Evolutionary conservation across 768 basidiomycete genomes (phyloP).

Genomic region (Amanita jacksonii): DNA sequence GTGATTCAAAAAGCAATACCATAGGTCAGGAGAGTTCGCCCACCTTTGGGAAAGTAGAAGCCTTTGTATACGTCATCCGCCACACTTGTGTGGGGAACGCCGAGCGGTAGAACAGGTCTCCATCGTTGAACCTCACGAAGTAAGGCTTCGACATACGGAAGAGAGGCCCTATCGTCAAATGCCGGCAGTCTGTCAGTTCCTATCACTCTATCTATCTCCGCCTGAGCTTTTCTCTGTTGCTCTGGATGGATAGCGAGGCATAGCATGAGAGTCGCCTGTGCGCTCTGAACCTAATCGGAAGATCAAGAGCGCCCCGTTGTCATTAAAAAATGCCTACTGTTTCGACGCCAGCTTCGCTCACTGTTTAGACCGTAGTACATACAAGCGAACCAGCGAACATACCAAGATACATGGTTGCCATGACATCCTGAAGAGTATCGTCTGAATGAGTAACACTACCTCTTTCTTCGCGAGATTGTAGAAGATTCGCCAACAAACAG

Average conservation of each 20-base stretch:
- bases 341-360: too few species aligned
- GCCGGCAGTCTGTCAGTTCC: constrained; percentile 7
- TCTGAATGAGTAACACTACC: too few species aligned
- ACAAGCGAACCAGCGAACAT: not conserved
- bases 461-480: too few species aligned
- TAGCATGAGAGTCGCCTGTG: constrained; percentile 3
- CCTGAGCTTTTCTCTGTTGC: constrained; percentile 7
- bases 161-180: not conserved
- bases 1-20: too few species aligned
- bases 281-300: too few species aligned
- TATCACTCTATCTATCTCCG: constrained; percentile 9
- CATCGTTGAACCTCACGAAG: constrained; percentile 4
- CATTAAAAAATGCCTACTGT: too few species aligned
- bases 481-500: not conserved
- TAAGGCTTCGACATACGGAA: constrained; percentile 8
- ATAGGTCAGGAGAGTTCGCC: not conserved
- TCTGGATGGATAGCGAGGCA: constrained; percentile 7
- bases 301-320: too few species aligned
- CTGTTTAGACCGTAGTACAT: not conserved
- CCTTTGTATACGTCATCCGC: not conserved
- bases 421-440: too few species aligned
- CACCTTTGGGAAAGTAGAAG: constrained; percentile 1
- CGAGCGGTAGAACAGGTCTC: constrained; percentile 2
- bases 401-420: too few species aligned
- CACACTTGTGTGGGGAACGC: not conserved